Conservation (phyloP, 768 basidiomycete genomes). For the Russula lepida region DNA sequence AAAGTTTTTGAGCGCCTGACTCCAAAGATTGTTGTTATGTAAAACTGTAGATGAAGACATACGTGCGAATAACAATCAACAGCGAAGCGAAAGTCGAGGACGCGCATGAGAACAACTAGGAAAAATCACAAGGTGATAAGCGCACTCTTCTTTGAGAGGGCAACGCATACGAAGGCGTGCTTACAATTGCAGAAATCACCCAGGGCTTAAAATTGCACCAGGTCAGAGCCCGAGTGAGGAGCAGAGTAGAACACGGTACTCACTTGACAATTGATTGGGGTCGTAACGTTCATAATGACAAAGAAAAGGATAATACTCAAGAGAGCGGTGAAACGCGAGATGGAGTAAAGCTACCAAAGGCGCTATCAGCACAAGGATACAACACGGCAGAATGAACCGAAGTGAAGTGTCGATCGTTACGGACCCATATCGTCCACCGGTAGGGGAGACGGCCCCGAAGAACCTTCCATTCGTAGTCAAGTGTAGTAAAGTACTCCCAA, state of each 20-base stretch:
- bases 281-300: background rate
- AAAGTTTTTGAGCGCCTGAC: background rate
- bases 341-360: background rate
- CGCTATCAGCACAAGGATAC: background rate
- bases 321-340: background rate
- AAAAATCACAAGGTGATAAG: background rate
- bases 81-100: background rate
- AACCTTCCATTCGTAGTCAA: background rate
- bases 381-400: background rate
- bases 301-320: background rate
- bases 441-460: background rate
- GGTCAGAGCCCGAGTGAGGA: background rate
- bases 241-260: background rate
- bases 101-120: background rate
- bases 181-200: background rate
- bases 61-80: conserved; percentile 2
- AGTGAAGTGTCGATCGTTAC: background rate
- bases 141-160: background rate
- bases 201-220: background rate
- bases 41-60: background rate
- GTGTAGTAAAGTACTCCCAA: background rate
- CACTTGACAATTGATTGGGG: background rate
- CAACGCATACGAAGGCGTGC: background rate
- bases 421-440: background rate
- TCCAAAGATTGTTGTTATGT: background rate